Percentiles rank a stretch among this genome's conserved stretches.
phyloP scores from a whole-genome alignment of 2,329 filamentous ascomycete species.

The Sporothrix dimorphospora region DNA sequence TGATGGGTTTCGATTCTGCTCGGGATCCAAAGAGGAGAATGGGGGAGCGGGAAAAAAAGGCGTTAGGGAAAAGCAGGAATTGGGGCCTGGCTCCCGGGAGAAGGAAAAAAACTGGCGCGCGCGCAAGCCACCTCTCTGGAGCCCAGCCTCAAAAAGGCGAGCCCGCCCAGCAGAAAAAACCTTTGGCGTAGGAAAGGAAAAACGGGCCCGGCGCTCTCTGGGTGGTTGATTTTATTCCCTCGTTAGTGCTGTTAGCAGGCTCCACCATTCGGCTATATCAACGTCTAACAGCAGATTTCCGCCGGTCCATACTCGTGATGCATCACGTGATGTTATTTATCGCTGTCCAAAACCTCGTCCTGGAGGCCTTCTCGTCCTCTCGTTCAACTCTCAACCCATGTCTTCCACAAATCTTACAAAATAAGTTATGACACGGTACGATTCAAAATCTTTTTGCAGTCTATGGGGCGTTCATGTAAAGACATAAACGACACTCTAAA shows the following conservation, averaged over 20 bases:
- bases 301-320: conserved; percentile 6
- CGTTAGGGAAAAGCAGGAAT: conserved; percentile 28
- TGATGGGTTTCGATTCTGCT: conserved; percentile 1
- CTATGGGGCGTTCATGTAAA: background rate
- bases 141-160: background rate
- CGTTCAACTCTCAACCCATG: background rate
- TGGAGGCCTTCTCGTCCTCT: background rate
- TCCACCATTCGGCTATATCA: conserved; percentile 12
- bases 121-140: conserved; percentile 10
- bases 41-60: conserved; percentile 27
- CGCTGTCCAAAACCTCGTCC: background rate
- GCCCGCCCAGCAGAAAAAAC: too few relatives aligned
- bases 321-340: conserved; percentile 2
- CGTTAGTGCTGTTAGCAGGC: background rate
- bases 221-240: conserved; percentile 11
- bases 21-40: conserved; percentile 18
- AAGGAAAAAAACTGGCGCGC: conserved; percentile 14
- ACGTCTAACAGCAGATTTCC: background rate
- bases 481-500: background rate
- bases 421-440: background rate
- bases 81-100: conserved; percentile 15
- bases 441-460: background rate
- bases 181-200: background rate
- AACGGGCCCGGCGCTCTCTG: conserved; percentile 13
- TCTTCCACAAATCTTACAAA: background rate